Percentiles rank a stretch among this genome's conserved stretches.
These are phyloP conservation scores for Chrysoporthe deuterocubensis DNA, from an alignment of 2,329 filamentous ascomycete species.

Conservation along the genomic window DNA sequence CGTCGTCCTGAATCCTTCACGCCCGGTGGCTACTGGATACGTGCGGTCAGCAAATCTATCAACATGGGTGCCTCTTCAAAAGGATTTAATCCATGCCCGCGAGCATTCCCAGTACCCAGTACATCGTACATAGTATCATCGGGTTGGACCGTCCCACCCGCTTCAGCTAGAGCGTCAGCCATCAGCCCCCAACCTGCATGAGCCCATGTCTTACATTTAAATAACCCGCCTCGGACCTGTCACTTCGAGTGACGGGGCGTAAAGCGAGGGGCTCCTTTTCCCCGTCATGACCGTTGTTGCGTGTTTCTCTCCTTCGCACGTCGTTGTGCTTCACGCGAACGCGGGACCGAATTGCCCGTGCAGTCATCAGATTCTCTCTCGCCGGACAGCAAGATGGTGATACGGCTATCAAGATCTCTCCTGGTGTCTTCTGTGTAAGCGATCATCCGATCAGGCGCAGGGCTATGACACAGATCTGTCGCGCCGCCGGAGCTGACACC, in stretches of 20 bases:
- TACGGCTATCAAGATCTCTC: neutral
- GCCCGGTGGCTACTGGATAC: neutral
- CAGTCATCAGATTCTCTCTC: neutral
- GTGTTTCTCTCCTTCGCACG: neutral
- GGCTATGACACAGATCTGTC: neutral
- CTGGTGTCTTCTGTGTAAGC: constrained; percentile 2
- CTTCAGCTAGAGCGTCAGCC: neutral
- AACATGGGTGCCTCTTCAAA: neutral
- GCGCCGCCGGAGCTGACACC: neutral
- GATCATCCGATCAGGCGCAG: too few relatives aligned
- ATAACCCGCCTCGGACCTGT: neutral
- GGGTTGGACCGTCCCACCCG: neutral
- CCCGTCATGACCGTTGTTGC: neutral
- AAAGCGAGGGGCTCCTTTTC: neutral
- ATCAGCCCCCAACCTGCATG: neutral
- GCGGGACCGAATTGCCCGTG: neutral
- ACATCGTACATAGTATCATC: neutral
- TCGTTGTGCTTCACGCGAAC: neutral
- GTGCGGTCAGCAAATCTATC: neutral
- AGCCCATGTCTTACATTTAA: neutral
- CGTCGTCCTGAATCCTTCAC: neutral
- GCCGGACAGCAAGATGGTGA: neutral
- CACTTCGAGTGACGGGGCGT: neutral
- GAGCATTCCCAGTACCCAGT: neutral
- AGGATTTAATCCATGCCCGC: neutral